A percentile compares a stretch with the other conserved stretches of the same genome.
These are phyloP conservation scores for Metschnikowia similis DNA, from an alignment of 805 yeast species.

Conservation along the genomic window DNA sequence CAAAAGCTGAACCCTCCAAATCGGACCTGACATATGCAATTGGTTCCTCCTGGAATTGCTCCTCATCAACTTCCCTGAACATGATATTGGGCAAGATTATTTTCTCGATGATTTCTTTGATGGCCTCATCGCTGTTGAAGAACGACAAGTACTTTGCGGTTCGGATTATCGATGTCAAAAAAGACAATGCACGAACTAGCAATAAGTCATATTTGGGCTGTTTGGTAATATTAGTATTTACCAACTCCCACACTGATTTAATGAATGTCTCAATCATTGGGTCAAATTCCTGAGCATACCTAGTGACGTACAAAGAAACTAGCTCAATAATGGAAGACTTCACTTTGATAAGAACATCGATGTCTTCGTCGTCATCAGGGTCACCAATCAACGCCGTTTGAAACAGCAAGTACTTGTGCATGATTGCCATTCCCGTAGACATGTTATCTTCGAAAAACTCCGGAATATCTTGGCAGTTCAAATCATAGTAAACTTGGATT, in stretches of 20 bases:
- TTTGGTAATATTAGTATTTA: conserved; percentile 52
- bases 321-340: conserved; percentile 83
- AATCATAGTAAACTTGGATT: conserved; percentile 81
- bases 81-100: conserved; percentile 86
- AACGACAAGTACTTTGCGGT: conserved; percentile 59
- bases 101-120: conserved; percentile 74
- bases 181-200: conserved; percentile 74
- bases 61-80: conserved; percentile 84
- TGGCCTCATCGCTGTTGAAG: conserved; percentile 46
- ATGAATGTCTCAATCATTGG: conserved; percentile 72
- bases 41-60: conserved; percentile 95
- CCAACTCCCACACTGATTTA: conserved; percentile 74
- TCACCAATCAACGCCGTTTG: conserved; percentile 51
- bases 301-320: conserved; percentile 76
- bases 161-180: conserved; percentile 76
- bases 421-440: conserved; percentile 66
- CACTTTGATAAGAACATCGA: conserved; percentile 64
- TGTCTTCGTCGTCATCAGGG: conserved; percentile 55
- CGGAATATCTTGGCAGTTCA: conserved; percentile 97
- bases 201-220: conserved; percentile 81
- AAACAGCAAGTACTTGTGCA: conserved; percentile 76
- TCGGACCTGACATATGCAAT: conserved; percentile 89
- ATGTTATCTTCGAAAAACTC: conserved; percentile 95
- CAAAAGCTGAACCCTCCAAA: conserved; percentile 91
- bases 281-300: conserved; percentile 92